Conservation (phyloP, 1,139 yeast genomes). For the Meyerozyma guilliermondii region DNA sequence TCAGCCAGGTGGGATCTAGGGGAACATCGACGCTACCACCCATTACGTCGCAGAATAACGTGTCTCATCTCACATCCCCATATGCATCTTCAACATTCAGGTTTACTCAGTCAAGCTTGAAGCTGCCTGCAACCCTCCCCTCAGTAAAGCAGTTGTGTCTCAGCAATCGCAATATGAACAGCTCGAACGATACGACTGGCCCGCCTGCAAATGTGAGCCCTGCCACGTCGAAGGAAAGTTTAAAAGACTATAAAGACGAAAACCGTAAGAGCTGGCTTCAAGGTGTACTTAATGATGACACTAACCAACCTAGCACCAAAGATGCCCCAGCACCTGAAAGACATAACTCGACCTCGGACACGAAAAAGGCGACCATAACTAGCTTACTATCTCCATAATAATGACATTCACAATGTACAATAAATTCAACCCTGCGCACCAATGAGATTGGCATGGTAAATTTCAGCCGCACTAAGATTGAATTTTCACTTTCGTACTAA, state of each 20-base stretch:
- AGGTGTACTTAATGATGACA: conserved; percentile 7
- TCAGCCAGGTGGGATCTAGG: conserved; percentile 18
- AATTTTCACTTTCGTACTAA: not conserved
- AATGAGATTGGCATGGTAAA: not conserved
- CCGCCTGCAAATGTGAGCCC: not conserved
- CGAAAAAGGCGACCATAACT: conserved; percentile 6
- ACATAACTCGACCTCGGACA: not conserved
- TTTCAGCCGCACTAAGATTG: not conserved
- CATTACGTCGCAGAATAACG: not conserved
- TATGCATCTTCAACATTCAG: conserved; percentile 4
- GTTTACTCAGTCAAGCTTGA: not conserved
- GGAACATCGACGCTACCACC: not conserved
- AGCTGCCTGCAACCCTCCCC: not conserved
- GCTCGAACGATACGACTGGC: not conserved
- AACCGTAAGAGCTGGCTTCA: conserved; percentile 5
- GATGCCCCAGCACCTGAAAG: not conserved
- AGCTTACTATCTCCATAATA: conserved; percentile 5
- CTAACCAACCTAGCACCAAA: not conserved
- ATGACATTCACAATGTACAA: not conserved
- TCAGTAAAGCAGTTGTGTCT: conserved; percentile 1
- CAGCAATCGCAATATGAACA: not conserved
- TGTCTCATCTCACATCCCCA: conserved; percentile 4
- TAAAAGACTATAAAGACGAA: not conserved
- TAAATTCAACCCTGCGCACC: not conserved
- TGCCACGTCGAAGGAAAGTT: not conserved